Evolutionary conservation across 1,284 basidiomycete species (phyloP), one percentile per base, ranked within the genome.

Genomic region (Cutaneotrichosporon dermatis): DNA sequence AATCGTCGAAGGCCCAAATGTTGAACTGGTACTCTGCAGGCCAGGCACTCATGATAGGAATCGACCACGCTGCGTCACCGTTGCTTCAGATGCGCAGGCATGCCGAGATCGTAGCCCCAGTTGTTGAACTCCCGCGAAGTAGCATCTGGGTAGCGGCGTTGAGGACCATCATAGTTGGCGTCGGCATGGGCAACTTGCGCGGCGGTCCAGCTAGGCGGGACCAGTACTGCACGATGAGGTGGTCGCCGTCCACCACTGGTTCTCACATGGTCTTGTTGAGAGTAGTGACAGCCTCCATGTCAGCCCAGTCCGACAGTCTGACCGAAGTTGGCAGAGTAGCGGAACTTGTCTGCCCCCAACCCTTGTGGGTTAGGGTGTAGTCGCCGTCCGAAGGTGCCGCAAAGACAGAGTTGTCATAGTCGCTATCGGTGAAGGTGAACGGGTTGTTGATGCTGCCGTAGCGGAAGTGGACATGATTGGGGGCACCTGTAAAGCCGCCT

Each of bases 171-270:
- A 74, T 84, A 89, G 51, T 82, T 81, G 61, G 82, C 75, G 71
- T 95, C 92, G 34, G 88, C 87, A 69, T 94, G 91, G 9, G 90
- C 80, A 35, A 88, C 84, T 46, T 84, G 82, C 37, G 83, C 80
- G 4, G 87, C 79, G 2, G 88, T 87, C 84, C 74, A 0, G 84
- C 83, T 5, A 84, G 76, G 53, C 83, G 76, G 62, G 86, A 88
- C 86, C 88, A 93, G 76, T 95, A 94, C 80, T 94, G 90, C 16
- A 93, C 83, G 77, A 90, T 86, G 69, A 94, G 82, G 72, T 95
- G 92, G 59, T 89, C 76, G 6, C 92, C 92, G 1, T 80, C 67
- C 92, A 95, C 79, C 88, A 92, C 57, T 84, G 83, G 10, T 10
- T 10, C 15, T 51, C 92, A 88, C 12, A 83, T 61, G 10, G 76